Evolutionary conservation across 441 rosid species (phyloP), one percentile per base, ranked within the genome.

Genomic region (Biscutella laevigata): DNA sequence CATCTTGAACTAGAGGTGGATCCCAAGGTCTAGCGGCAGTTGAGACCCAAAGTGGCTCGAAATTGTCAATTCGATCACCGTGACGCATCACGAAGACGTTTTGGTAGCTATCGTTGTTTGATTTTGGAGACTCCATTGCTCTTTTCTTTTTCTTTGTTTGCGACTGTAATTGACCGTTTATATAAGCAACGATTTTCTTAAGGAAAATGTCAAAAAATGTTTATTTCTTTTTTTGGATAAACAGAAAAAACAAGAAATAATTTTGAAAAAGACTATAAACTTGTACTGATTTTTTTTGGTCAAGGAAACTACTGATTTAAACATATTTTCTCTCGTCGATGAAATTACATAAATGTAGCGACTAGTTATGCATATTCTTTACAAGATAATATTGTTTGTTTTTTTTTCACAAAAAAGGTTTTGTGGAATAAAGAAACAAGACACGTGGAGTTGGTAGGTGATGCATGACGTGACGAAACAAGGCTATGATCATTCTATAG

Each of bases 51-150:
- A 32, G 42, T 7, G 79, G 82, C 5, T 81, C 86, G 60, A 72
- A 62, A 59, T 73, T 73, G 66, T 90, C 96, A 53, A 79, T 56
- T 16, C 98, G 86, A 56, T 90, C 90, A 12, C 96, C 95, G 69
- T 90, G 98, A 41, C 98, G 74, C 92, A 87, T 77, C 27, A 90
- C 88, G 56, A 87, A 64, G 27, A 90, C 72, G 71, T 79, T 71
- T 58, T 86, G 97, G 61, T 52, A 52, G 14, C 49, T 55, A 37
- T 34, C 40, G 22, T 1, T 25, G 51, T 35, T 36, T 0, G 32
- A n/a, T 53, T 53, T 53, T 0, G 60, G 53, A 53, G 61, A 43
- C 53, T 53, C 60, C 67, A 62, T 62, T 49, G 4, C 5, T 21
- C 17, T 25, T 19, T 19, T 13, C 39, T 16, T n/a, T 33, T 16